A percentile compares a stretch with the other conserved stretches of the same genome.
phyloP scores from a whole-genome alignment of 1,139 yeast genomes.

The Nakaseomyces glabratus region DNA sequence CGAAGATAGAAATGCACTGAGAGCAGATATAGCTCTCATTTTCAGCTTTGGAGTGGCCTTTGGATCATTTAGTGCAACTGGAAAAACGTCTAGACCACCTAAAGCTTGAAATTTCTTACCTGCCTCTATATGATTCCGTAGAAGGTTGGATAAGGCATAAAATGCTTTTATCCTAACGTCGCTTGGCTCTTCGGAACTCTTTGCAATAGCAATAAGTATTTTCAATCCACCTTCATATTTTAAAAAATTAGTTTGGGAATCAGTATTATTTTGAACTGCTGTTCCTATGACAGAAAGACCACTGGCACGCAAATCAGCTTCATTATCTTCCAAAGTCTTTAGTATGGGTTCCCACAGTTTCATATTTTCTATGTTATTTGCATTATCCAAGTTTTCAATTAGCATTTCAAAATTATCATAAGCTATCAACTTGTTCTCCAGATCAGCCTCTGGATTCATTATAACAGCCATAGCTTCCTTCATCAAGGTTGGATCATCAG shows the following conservation, averaged over 20 bases:
- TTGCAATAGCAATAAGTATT: constrained; percentile 38
- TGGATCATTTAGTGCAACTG: constrained; percentile 24
- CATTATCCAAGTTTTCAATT: constrained; percentile 88
- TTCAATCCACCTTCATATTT: constrained; percentile 44
- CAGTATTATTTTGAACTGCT: constrained; percentile 84
- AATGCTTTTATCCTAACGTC: constrained; percentile 53
- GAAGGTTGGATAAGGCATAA: constrained; percentile 64
- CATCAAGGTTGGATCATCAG: constrained; percentile 84
- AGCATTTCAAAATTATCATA: constrained; percentile 90
- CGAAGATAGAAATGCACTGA: constrained; percentile 50
- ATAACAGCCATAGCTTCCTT: constrained; percentile 60
- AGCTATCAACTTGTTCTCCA: constrained; percentile 63
- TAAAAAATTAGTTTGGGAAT: constrained; percentile 56
- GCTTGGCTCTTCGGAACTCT: constrained; percentile 25
- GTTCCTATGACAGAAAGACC: constrained; percentile 78
- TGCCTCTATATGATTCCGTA: constrained; percentile 61
- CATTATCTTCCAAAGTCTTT: constrained; percentile 39
- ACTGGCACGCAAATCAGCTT: constrained; percentile 41
- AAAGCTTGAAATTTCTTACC: constrained; percentile 45
- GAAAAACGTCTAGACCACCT: constrained; percentile 55
- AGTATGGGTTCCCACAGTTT: constrained; percentile 70
- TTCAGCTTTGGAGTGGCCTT: constrained; percentile 34
- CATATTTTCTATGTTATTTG: constrained; percentile 80
- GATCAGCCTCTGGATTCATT: constrained; percentile 48
- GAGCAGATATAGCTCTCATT: constrained; percentile 47